These are phyloP conservation scores for Aureoboletus auriporus DNA, from an alignment of 768 basidiomycete species.

Conservation along the genomic window DNA sequence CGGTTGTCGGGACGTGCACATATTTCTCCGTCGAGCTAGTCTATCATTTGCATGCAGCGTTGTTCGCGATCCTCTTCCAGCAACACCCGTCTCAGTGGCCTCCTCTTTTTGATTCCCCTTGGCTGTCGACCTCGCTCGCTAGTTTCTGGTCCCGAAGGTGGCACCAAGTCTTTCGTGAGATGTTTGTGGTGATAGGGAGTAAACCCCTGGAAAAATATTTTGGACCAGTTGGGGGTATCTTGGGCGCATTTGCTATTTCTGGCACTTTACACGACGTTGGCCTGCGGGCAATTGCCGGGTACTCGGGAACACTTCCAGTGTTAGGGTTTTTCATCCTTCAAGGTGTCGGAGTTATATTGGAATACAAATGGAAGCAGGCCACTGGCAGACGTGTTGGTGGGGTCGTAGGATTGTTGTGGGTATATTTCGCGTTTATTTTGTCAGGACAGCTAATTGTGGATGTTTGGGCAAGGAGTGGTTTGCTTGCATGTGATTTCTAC, in stretches of 20 bases:
- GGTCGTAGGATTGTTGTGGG: constrained; percentile 50
- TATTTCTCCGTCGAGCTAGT: constrained; percentile 42
- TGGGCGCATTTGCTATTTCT: constrained; percentile 60
- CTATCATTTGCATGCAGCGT: constrained; percentile 40
- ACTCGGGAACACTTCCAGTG: constrained; percentile 41
- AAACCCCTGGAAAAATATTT: constrained; percentile 39
- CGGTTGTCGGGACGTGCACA: constrained; percentile 39
- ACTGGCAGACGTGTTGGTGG: constrained; percentile 50
- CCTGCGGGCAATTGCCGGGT: constrained; percentile 54
- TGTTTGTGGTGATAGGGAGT: constrained; percentile 50
- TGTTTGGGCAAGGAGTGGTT: constrained; percentile 27
- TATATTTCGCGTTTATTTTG: constrained; percentile 39
- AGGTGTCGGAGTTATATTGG: constrained; percentile 49
- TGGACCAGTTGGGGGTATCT: constrained; percentile 45
- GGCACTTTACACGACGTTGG: constrained; percentile 56
- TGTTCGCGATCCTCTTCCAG: constrained; percentile 42
- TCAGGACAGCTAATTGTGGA: constrained; percentile 51
- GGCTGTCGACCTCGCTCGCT: constrained; percentile 49
- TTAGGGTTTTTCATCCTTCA: constrained; percentile 56
- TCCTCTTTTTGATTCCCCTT: constrained; percentile 57
- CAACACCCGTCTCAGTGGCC: constrained; percentile 59
- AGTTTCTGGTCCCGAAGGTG: constrained; percentile 63
- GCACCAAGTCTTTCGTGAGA: constrained; percentile 65
- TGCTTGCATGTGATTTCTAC: constrained; percentile 14
- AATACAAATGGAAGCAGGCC: constrained; percentile 40